Base-by-base conservation (phyloP, 306 rosid species). In the Astragalus membranaceus region DNA sequence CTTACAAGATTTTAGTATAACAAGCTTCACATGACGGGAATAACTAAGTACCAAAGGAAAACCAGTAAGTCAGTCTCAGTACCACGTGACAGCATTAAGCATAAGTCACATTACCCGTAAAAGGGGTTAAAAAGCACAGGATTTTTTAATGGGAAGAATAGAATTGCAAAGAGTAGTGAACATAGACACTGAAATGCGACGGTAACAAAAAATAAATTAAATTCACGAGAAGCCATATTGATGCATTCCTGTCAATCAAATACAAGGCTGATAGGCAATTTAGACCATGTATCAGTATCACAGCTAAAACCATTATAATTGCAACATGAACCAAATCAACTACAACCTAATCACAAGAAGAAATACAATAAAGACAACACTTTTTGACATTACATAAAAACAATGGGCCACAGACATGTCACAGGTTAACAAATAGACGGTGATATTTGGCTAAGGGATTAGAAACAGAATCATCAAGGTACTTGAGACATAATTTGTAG, bases 1-100 rank as follows among this genome's bases (percentile, higher is more conserved):
- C 74, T 63, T 63, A 80, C 26, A 67, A 11, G 15, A 7, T 32
- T 75, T 81, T 23, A 67, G 74, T 46, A 52, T 58, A 44, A 47
- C 67, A 42, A 10, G 42, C 66, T 51, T 33, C 69, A 55, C 35
- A 35, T 20, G 26, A 49, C 7, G 54, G 39, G 71, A 74, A 52
- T 14, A 42, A 63, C 15, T 35, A 58, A 57, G 47, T 69, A 55
- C 69, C 71, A 57, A 12, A 8, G 16, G 56, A 57, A 75, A 68
- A 69, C 57, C 44, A 52, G 49, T 8, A 69, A 66, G 29, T 5
- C 50, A 17, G 20, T 29, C 26, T 2, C 69, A 61, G 20, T 51
- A 51, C 56, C 57, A 37, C 23, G 10, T 50, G 60, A 72, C 16
- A 50, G 29, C 49, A 53, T 44, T 5, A 49, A 54, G 64, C 64